Evolutionary conservation across 257 asterid genomes (phyloP), one percentile per base, ranked within the genome.

Genomic region (Eustoma russellianum): DNA sequence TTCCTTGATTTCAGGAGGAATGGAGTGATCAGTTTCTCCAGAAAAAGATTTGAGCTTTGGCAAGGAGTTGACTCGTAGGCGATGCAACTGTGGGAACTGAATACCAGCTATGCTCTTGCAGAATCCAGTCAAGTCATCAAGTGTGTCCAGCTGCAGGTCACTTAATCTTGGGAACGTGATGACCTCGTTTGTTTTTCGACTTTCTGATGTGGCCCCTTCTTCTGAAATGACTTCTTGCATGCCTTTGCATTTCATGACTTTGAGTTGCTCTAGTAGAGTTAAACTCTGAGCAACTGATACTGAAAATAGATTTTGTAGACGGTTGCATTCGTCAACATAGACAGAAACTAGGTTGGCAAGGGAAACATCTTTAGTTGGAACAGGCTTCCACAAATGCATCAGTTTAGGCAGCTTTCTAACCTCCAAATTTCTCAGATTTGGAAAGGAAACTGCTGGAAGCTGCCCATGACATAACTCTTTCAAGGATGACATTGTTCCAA

Each of bases 121-220:
- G 52, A 71, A 71, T 3, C 59, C 19, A 19, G 11, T 44, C 33
- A 57, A 63, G 46, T 38, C 53, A 6, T 55, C 63, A 9, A 66
- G 68, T 30, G 49, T 49, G 9, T 38, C 50, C n/a, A 70, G 69
- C 15, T 17, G 50, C 34, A 66, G 50, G 44, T 41, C 16, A 17
- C 67, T 57, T 52, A 71, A 41, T 41, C 58, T 66, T 41, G 63
- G 65, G 48, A 71, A 71, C 53, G 30, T 16, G 17, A 62, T 34
- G 33, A 48, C 15, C 15, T 16, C 45, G 52, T 16, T 17, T 18
- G 18, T 16, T 10, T 9, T 52, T 12, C 46, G 38, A 14, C 13
- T 60, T 11, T 48, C 41, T 5, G 7, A 33, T 49, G 44, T 19
- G 1, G 35, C 41, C 41, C 45, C 56, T 33, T 50, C 66, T 48